Evolutionary conservation across 179 eudicot species (phyloP), one percentile per base, ranked within the genome.

Genomic region (Vitellaria paradoxa): DNA sequence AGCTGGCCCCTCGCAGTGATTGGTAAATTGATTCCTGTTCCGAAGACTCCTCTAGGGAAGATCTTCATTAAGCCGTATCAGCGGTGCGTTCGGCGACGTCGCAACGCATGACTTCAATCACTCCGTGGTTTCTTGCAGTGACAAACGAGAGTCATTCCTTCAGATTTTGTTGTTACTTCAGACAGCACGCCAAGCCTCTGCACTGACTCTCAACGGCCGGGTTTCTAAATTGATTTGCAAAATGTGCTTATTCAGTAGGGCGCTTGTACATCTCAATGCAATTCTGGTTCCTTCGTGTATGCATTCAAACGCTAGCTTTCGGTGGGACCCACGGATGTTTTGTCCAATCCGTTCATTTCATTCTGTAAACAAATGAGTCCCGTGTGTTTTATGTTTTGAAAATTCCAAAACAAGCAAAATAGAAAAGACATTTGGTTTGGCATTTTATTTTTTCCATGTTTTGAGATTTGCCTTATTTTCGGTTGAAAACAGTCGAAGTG

Each of bases 1-100:
- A 93, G 97, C 64, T 95, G 97, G 97, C 99, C 99, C 52, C 95
- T 95, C 60, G 99, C 99, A 30, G 47, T 80, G 9, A 76, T 78
- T 23, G 99, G 97, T 47, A 95, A 95, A 78, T 72, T 85, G 45
- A 91, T 95, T 79, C 99, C 99, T 46, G 99, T 95, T 47, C 97
- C 99, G 14, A 72, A 85, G 80, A 93, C 97, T 57, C 98, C 97
- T 37, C 81, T 93, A 49, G 88, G 84, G 47, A 93, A 85, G 80
- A 75, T 81, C 78, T 84, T 90, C 76, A 84, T 79, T 20, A 92
- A 83, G 81, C 90, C 93, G 70, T 89, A 91, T 82, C 89, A 76
- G 65, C 86, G 86, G 45, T 84, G 79, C 82, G 82, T 86, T 42
- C 45, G 66, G 84, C 85, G 68, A 77, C 87, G 45, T 73, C 88